Conservation (phyloP, 1,284 basidiomycete genomes). For the Heliocybe sulcata region DNA sequence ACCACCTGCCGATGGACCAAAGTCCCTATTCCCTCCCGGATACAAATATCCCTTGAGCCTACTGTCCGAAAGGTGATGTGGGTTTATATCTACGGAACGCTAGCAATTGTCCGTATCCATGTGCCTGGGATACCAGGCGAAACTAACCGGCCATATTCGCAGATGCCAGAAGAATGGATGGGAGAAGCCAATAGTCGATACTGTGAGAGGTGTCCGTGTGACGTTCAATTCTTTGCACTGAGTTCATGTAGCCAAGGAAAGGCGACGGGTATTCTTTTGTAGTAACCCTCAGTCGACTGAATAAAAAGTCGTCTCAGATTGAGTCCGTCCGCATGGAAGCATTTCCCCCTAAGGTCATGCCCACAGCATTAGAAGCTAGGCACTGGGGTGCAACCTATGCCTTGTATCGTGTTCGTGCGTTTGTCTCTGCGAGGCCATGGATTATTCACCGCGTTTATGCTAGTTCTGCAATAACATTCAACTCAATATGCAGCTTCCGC, state of each 20-base stretch:
- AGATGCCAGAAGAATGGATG: constrained; percentile 85
- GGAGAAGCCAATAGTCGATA: constrained; percentile 73
- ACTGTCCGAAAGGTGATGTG: constrained; percentile 62
- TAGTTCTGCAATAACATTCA: constrained; percentile 80
- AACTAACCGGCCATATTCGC: background rate
- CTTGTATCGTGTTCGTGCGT: constrained; percentile 67
- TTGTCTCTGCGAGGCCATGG: background rate
- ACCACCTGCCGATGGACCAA: constrained; percentile 16
- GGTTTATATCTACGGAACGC: background rate
- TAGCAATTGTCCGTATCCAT: background rate
- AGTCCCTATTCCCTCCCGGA: constrained; percentile 71
- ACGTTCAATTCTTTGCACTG: constrained; percentile 1
- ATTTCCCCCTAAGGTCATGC: constrained; percentile 55
- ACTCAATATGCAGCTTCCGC: constrained; percentile 72
- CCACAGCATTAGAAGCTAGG: constrained; percentile 66
- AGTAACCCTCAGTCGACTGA: constrained; percentile 55
- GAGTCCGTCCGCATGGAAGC: constrained; percentile 72
- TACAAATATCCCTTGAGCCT: constrained; percentile 76
- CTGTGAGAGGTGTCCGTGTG: constrained; percentile 35
- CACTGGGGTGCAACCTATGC: constrained; percentile 89
- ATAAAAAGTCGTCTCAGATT: constrained; percentile 63
- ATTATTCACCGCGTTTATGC: background rate
- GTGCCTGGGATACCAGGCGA: background rate
- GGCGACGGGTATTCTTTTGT: constrained; percentile 50
- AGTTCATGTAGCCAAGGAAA: constrained; percentile 34